Conservation (phyloP, 495 filamentous ascomycete species). For the Neurospora sp. region DNA sequence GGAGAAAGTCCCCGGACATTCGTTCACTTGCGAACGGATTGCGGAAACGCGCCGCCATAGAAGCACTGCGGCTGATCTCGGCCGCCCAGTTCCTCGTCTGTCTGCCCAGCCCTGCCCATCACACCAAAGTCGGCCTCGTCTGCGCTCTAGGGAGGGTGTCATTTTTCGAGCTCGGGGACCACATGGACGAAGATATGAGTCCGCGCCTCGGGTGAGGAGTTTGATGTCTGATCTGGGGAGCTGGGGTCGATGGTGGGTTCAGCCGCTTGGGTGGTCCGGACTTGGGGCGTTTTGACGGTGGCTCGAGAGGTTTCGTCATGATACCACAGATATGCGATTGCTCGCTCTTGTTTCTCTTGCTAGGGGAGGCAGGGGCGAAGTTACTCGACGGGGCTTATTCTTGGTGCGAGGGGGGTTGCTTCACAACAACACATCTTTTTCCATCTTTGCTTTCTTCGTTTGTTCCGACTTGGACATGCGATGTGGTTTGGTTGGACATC, state of each 20-base stretch:
- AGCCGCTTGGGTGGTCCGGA: conserved; percentile 29
- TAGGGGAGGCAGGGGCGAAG: conserved; percentile 34
- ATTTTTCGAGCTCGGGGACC: conserved; percentile 32
- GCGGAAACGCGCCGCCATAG: conserved; percentile 99
- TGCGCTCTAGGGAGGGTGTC: neutral
- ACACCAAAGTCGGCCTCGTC: conserved; percentile 22
- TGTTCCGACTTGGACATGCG: conserved; percentile 18
- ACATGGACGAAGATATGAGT: conserved; percentile 82
- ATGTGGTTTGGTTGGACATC: neutral
- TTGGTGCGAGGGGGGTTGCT: conserved; percentile 81
- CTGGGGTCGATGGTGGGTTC: conserved; percentile 23
- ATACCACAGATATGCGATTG: conserved; percentile 99
- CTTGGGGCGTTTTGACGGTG: conserved; percentile 28
- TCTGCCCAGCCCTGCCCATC: conserved; percentile 31
- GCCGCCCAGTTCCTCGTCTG: conserved; percentile 51
- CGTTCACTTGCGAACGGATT: conserved; percentile 39
- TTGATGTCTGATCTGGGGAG: conserved; percentile 21
- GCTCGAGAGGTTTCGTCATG: conserved; percentile 69
- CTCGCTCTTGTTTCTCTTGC: conserved; percentile 28
- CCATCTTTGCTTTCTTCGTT: conserved; percentile 18
- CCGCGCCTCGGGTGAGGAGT: conserved; percentile 39
- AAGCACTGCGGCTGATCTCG: conserved; percentile 68
- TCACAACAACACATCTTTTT: conserved; percentile 16
- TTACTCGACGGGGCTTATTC: conserved; percentile 99
- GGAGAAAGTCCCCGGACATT: conserved; percentile 99